Percentiles rank a stretch among this genome's conserved stretches.
Evolutionary conservation across 257 asterid genomes (phyloP).

Genomic region (Przewalskia tangutica): DNA sequence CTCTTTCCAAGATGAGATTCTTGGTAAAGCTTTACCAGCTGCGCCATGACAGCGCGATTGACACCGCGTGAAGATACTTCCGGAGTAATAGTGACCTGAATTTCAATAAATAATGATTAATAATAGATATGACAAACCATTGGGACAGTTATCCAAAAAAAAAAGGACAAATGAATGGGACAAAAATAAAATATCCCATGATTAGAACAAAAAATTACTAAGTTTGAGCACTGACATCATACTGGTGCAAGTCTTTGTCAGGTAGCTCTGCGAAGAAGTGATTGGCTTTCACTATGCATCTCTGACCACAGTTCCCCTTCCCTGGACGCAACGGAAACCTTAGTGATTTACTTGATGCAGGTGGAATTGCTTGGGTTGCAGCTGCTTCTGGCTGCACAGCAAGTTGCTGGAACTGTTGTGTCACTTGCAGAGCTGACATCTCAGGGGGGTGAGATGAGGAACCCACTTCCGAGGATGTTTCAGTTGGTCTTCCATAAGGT

Average conservation of each 20-base stretch:
- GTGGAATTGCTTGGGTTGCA: constrained; percentile 40
- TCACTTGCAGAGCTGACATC: constrained; percentile 19
- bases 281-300: constrained; percentile 81
- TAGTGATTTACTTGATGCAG: constrained; percentile 77
- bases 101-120: neutral
- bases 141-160: neutral
- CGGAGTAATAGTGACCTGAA: constrained; percentile 71
- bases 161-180: neutral
- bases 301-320: constrained; percentile 60
- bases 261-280: constrained; percentile 91
- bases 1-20: constrained; percentile 80
- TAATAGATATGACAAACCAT: neutral
- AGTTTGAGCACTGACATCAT: constrained; percentile 51
- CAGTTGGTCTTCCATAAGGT: constrained; percentile 1
- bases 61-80: constrained; percentile 78
- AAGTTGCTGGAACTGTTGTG: constrained; percentile 37
- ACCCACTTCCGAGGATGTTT: constrained; percentile 40
- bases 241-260: constrained; percentile 86
- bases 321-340: constrained; percentile 91
- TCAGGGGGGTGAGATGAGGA: constrained; percentile 46
- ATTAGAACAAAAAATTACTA: neutral
- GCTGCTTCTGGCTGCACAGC: constrained; percentile 37
- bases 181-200: neutral
- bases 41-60: constrained; percentile 87
- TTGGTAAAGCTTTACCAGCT: constrained; percentile 49